Percentiles rank a stretch among this genome's conserved stretches.
phyloP scores from a whole-genome alignment of 495 filamentous ascomycete species.

The Lineolata rhizophorae region DNA sequence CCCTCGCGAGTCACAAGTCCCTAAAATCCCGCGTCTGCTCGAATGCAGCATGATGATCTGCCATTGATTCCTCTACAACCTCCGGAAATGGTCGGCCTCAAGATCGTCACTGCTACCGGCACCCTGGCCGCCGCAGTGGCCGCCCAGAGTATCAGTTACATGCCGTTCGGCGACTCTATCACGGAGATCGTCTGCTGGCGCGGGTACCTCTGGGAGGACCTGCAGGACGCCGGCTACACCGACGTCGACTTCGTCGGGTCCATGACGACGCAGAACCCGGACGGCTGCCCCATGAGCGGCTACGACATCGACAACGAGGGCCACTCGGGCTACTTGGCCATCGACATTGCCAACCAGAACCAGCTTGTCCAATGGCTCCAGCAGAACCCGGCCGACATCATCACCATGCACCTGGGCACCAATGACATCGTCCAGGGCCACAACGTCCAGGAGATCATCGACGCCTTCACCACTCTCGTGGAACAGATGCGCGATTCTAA shows the following conservation, averaged over 20 bases:
- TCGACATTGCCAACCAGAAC: slow-evolving; percentile 21
- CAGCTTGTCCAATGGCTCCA: slow-evolving; percentile 20
- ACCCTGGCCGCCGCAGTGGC: no score
- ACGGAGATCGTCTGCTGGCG: no score
- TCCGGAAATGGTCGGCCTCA: no score
- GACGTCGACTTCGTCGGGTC: slow-evolving; percentile 22
- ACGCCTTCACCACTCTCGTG: background rate
- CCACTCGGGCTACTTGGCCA: slow-evolving; percentile 22
- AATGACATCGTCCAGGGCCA: slow-evolving; percentile 18
- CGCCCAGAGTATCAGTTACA: no score
- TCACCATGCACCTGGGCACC: slow-evolving; percentile 24
- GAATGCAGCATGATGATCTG: no score
- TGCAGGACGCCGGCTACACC: slow-evolving; percentile 12
- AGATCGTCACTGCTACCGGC: no score
- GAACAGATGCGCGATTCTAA: background rate
- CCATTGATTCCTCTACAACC: no score
- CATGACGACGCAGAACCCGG: slow-evolving; percentile 14
- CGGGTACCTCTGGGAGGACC: slow-evolving; percentile 18
- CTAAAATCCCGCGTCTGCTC: no score
- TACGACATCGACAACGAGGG: slow-evolving; percentile 15
- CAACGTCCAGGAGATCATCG: slow-evolving; percentile 16
- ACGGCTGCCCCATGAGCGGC: slow-evolving; percentile 4
- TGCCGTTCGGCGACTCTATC: no score
- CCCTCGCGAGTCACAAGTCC: no score
- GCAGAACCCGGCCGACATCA: slow-evolving; percentile 18